These are phyloP conservation scores for Keqinozyma sinolaborantium DNA, from an alignment of 1,139 yeast genomes.

Conservation along the genomic window DNA sequence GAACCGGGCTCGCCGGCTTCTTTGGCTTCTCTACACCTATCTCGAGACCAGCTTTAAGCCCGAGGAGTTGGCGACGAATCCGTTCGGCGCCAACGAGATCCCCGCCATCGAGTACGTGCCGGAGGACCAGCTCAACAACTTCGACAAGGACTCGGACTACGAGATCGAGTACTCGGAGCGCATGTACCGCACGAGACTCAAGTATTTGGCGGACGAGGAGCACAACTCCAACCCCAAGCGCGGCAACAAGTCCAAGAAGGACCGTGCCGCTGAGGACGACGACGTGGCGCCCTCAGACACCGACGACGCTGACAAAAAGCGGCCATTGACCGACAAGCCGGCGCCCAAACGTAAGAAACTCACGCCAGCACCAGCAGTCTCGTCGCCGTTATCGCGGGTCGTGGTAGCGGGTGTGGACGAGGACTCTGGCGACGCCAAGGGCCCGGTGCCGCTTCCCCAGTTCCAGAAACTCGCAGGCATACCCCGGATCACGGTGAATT, in stretches of 20 bases:
- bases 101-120: slow-evolving; percentile 47
- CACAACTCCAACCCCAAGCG: slow-evolving; percentile 31
- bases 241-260: slow-evolving; percentile 29
- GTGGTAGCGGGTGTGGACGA: slow-evolving; percentile 4
- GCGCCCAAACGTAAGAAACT: slow-evolving; percentile 10
- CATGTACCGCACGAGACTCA: slow-evolving; percentile 62
- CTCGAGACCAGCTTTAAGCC: slow-evolving; percentile 65
- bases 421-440: background rate
- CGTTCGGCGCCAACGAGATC: slow-evolving; percentile 55
- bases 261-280: slow-evolving; percentile 17
- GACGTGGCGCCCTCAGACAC: slow-evolving; percentile 8
- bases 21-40: slow-evolving; percentile 83
- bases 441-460: background rate
- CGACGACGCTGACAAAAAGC: slow-evolving; percentile 3
- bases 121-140: slow-evolving; percentile 35
- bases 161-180: slow-evolving; percentile 71
- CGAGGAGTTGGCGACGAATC: slow-evolving; percentile 54
- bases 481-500: no score
- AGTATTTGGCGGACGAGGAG: slow-evolving; percentile 50
- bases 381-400: slow-evolving; percentile 11
- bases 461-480: slow-evolving; percentile 1
- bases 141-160: slow-evolving; percentile 66
- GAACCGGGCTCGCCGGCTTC: slow-evolving; percentile 66
- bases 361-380: slow-evolving; percentile 4
- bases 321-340: slow-evolving; percentile 3